Evolutionary conservation across 2,329 filamentous ascomycete genomes (phyloP), one percentile per base, ranked within the genome.

Genomic region (Calycina marina): DNA sequence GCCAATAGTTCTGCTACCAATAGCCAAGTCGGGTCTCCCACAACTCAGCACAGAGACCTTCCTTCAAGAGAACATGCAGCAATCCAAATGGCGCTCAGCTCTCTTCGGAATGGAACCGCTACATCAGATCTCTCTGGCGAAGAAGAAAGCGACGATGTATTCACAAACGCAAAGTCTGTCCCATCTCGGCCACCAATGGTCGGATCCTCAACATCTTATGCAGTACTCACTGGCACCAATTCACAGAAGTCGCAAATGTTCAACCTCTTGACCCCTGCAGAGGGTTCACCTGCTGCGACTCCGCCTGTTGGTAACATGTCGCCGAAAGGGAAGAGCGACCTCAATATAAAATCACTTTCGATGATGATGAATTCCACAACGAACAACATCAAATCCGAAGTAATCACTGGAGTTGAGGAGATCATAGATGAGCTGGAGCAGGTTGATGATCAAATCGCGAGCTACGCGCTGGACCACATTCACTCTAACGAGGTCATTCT

Each of bases 391-490:
- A 80, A 85, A 39, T 83, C 83, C 10, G 90, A 96, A 56, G 79
- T 96, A 15, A 77, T 94, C 43, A 82, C 90, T 47, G 90, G 86
- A 25, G 94, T 98, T 48, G 77, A 84, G 48, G 90, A 98, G 55
- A 85, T 98, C 38, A 81, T 93, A 55, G 90, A 98, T 51, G 90
- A 98, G 58, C 76, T 98, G 35, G 78, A 80, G 43, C 80, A 88
- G 51, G 85, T 85, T 5, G 90, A 94, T 52, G 84, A 93, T 50
- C 85, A 93, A 56, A 92, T 98, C 46, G 82, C 88, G 2, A 73
- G 75, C 14, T 80, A 85, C 42, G 82, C 86, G 2, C 78, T 93
- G 41, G 82, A 92, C 29, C 82, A 94, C 55, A 93, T 98, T 42
- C 83, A 93, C 52, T 81, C 83, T 1, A 85, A 88, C 51, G 88